A percentile compares a stretch with the other conserved stretches of the same genome.
Conservation (phyloP, 2,329 filamentous ascomycete genomes). For the Claviceps purpurea region DNA sequence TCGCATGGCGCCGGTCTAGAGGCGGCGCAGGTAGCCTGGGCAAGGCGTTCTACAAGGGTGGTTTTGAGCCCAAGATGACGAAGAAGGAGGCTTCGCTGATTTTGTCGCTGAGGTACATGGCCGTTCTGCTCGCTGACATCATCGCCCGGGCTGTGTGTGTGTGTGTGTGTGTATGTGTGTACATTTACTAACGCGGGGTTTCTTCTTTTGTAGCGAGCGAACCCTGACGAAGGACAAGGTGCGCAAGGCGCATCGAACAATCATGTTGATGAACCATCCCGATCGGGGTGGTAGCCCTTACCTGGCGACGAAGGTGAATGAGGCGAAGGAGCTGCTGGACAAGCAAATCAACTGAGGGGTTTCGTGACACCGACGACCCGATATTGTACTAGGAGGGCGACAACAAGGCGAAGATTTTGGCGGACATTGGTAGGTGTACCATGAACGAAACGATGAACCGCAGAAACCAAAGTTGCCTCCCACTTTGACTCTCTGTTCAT, state of each 20-base stretch:
- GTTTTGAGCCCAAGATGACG: constrained; percentile 95
- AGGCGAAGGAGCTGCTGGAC: constrained; percentile 92
- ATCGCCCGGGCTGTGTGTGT: no score
- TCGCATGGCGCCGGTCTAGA: constrained; percentile 73
- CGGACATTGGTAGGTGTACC: no score
- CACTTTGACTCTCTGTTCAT: not conserved
- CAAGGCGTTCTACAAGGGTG: constrained; percentile 93
- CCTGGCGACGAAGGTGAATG: constrained; percentile 93
- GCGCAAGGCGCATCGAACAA: constrained; percentile 83
- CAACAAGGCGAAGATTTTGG: no score
- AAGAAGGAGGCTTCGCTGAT: constrained; percentile 83
- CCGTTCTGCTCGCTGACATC: no score
- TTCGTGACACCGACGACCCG: not conserved
- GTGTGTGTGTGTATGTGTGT: no score
- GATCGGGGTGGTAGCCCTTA: constrained; percentile 96
- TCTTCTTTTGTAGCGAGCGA: constrained; percentile 50
- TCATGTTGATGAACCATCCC: constrained; percentile 97
- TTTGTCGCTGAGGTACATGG: constrained; percentile 66
- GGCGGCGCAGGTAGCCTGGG: constrained; percentile 69
- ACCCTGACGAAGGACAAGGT: constrained; percentile 83
- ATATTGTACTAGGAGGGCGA: not conserved
- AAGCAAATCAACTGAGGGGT: constrained; percentile 32
- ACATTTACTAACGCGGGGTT: not conserved
- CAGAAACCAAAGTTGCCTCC: not conserved
- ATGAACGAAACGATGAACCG: no score